Conservation (phyloP, 1,139 yeast genomes). For the Geotrichum restrictum region DNA sequence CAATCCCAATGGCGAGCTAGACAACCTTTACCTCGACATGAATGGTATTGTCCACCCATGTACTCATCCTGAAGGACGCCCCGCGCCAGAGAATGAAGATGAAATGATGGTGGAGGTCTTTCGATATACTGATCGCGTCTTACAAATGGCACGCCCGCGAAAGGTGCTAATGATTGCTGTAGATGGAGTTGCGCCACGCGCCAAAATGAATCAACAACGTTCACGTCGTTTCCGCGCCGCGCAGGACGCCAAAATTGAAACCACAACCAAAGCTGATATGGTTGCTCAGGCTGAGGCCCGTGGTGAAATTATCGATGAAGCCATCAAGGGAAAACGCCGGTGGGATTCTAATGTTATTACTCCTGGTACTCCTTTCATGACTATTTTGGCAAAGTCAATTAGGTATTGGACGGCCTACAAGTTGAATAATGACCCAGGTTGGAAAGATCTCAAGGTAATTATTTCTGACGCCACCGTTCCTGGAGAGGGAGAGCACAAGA, state of each 20-base stretch:
- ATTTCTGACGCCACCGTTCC: constrained; percentile 98
- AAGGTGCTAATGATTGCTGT: constrained; percentile 87
- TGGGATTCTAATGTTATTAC: constrained; percentile 95
- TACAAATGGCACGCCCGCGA: constrained; percentile 92
- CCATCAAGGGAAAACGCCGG: constrained; percentile 45
- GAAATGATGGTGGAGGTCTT: constrained; percentile 92
- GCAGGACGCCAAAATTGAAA: constrained; percentile 68
- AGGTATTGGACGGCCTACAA: constrained; percentile 90
- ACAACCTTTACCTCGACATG: constrained; percentile 89
- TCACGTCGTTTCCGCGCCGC: constrained; percentile 96
- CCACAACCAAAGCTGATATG: constrained; percentile 41
- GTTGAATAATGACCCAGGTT: constrained; percentile 81
- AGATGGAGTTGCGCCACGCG: constrained; percentile 99
- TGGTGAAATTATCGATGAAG: constrained; percentile 44
- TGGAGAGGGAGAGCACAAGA: constrained; percentile 98
- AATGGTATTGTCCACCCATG: constrained; percentile 97
- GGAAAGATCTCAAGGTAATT: constrained; percentile 81
- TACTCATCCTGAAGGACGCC: constrained; percentile 91
- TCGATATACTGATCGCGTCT: constrained; percentile 81
- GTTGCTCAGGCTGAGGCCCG: constrained; percentile 46
- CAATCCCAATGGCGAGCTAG: constrained; percentile 94
- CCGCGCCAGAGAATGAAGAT: constrained; percentile 90
- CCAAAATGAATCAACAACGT: constrained; percentile 98
- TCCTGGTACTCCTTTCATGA: constrained; percentile 98
- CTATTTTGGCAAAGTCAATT: constrained; percentile 74